These are phyloP conservation scores for Verruconis gallopava DNA, from an alignment of 2,329 filamentous ascomycete genomes.

Conservation along the genomic window DNA sequence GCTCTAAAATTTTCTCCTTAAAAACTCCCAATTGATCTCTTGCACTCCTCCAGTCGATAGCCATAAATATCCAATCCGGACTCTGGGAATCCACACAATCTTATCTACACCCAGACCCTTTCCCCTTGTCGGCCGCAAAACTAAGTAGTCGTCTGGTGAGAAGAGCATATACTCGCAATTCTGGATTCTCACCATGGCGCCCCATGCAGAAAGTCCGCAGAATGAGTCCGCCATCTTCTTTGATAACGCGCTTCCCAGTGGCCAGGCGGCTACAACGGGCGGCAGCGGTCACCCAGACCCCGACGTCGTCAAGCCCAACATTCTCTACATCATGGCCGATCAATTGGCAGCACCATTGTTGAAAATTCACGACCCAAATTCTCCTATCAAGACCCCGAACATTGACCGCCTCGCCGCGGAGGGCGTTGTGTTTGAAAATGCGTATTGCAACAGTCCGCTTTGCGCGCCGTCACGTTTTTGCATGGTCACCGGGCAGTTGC, in stretches of 20 bases:
- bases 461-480: constrained; percentile 89
- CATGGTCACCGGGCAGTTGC: constrained; percentile 84
- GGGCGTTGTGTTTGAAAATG: constrained; percentile 83
- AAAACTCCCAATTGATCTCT: neutral
- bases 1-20: neutral
- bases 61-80: neutral
- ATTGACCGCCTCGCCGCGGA: constrained; percentile 69
- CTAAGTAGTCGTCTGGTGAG: neutral
- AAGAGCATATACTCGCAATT: too few relatives aligned
- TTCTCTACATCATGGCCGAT: constrained; percentile 93
- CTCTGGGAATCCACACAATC: neutral
- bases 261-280: neutral
- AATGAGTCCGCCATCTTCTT: neutral
- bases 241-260: neutral
- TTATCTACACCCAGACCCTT: neutral
- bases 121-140: neutral
- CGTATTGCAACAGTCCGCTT: constrained; percentile 86
- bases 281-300: neutral
- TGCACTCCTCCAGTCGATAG: neutral
- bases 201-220: constrained; percentile 8
- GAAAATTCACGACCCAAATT: constrained; percentile 81
- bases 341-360: constrained; percentile 83
- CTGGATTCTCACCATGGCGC: too few relatives aligned
- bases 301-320: constrained; percentile 48
- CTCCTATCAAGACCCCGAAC: constrained; percentile 85